Evolutionary conservation across 805 yeast genomes (phyloP).

Genomic region (Candida tallmaniae): DNA sequence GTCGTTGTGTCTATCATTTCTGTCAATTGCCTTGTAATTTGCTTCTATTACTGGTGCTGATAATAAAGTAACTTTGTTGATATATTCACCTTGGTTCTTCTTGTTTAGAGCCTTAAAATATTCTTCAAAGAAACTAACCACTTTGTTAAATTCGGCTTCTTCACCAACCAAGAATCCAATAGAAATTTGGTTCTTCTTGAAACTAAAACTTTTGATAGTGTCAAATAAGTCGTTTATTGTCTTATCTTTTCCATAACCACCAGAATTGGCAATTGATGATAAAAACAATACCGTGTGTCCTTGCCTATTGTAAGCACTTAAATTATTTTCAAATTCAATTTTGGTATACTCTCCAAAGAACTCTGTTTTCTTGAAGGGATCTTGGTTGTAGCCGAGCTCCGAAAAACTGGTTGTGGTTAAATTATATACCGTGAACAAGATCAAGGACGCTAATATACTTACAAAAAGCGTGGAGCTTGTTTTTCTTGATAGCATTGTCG

Average conservation of each 20-base stretch:
- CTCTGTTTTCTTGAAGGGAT: neutral
- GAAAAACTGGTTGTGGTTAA: neutral
- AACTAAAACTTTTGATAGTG: constrained; percentile 20
- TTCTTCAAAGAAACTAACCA: constrained; percentile 15
- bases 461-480: neutral
- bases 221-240: constrained; percentile 28
- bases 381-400: neutral
- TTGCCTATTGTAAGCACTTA: constrained; percentile 4
- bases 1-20: constrained; percentile 22
- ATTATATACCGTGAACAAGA: constrained; percentile 1
- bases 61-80: constrained; percentile 21
- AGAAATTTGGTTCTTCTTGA: constrained; percentile 9
- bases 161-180: constrained; percentile 30
- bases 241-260: constrained; percentile 34
- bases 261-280: constrained; percentile 22
- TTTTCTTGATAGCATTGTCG: too few relatives aligned
- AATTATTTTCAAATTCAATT: constrained; percentile 6
- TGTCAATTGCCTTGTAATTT: constrained; percentile 13
- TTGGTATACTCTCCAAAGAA: constrained; percentile 4
- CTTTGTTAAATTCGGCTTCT: constrained; percentile 18
- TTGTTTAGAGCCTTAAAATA: constrained; percentile 5
- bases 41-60: constrained; percentile 33
- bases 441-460: neutral
- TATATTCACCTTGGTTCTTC: constrained; percentile 5
- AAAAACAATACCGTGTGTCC: constrained; percentile 15